phyloP scores from a whole-genome alignment of 768 basidiomycete genomes.

The Lyophyllum shimeji region DNA sequence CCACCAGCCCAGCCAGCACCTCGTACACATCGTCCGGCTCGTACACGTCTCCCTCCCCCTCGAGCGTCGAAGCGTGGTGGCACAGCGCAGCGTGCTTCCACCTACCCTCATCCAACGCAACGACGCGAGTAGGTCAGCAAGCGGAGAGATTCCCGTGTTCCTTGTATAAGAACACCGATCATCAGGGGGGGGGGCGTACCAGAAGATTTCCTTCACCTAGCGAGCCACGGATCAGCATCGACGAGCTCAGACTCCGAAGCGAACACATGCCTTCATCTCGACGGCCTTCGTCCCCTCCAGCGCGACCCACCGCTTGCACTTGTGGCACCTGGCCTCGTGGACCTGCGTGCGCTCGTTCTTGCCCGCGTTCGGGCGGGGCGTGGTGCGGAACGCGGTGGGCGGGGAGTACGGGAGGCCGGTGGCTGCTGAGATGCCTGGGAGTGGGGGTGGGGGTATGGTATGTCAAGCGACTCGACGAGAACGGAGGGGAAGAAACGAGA shows the following conservation, averaged over 20 bases:
- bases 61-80: slow-evolving; percentile 57
- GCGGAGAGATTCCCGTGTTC: no score
- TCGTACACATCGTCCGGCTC: slow-evolving; percentile 49
- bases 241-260: no score
- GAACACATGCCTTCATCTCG: slow-evolving; percentile 58
- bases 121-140: not conserved
- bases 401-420: slow-evolving; percentile 78
- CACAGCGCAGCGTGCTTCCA: slow-evolving; percentile 85
- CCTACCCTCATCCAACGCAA: slow-evolving; percentile 34
- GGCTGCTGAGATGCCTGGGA: slow-evolving; percentile 69
- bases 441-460: not conserved
- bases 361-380: slow-evolving; percentile 41
- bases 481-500: not conserved
- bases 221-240: no score
- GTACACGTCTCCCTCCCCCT: slow-evolving; percentile 58
- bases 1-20: not conserved
- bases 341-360: slow-evolving; percentile 62
- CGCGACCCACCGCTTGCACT: slow-evolving; percentile 69
- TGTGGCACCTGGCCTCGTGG: slow-evolving; percentile 76
- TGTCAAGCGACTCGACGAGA: not conserved
- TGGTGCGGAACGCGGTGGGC: slow-evolving; percentile 59
- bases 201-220: slow-evolving; percentile 73
- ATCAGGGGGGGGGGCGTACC: slow-evolving; percentile 42
- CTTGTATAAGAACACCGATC: no score
- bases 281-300: slow-evolving; percentile 75